phyloP scores from a whole-genome alignment of 805 yeast genomes.

The Candida gorgasii region DNA sequence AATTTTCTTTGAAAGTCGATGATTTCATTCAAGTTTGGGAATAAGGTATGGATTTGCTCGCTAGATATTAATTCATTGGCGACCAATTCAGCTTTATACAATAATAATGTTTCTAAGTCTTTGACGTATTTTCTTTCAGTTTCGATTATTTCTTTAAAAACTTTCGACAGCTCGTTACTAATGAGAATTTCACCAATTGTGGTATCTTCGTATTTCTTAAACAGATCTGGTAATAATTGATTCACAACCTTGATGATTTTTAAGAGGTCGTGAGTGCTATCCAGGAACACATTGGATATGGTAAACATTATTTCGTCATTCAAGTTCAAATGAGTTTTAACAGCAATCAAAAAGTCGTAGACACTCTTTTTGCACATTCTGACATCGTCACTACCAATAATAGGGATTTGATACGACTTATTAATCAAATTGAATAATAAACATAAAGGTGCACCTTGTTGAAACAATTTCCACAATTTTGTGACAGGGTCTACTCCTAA shows the following conservation, averaged over 20 bases:
- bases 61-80: constrained; percentile 67
- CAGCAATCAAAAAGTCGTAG: constrained; percentile 85
- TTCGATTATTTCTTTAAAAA: constrained; percentile 79
- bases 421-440: constrained; percentile 67
- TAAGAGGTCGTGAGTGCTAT: constrained; percentile 73
- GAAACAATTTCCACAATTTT: constrained; percentile 82
- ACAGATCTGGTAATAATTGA: constrained; percentile 41
- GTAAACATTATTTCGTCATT: constrained; percentile 85
- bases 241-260: constrained; percentile 74
- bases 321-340: constrained; percentile 70
- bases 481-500: constrained; percentile 89
- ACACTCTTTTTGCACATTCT: constrained; percentile 85
- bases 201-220: constrained; percentile 22
- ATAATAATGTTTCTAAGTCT: constrained; percentile 75
- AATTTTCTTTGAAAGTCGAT: constrained; percentile 92
- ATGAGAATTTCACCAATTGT: constrained; percentile 27
- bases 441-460: constrained; percentile 91
- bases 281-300: constrained; percentile 84
- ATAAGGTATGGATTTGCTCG: constrained; percentile 76
- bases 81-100: constrained; percentile 67
- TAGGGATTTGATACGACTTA: constrained; percentile 46
- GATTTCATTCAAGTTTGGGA: constrained; percentile 81
- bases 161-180: constrained; percentile 67
- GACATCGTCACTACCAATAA: constrained; percentile 75
- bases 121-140: constrained; percentile 93